Base-by-base conservation (phyloP, 306 rosid genomes). In the Vigna angularis region DNA sequence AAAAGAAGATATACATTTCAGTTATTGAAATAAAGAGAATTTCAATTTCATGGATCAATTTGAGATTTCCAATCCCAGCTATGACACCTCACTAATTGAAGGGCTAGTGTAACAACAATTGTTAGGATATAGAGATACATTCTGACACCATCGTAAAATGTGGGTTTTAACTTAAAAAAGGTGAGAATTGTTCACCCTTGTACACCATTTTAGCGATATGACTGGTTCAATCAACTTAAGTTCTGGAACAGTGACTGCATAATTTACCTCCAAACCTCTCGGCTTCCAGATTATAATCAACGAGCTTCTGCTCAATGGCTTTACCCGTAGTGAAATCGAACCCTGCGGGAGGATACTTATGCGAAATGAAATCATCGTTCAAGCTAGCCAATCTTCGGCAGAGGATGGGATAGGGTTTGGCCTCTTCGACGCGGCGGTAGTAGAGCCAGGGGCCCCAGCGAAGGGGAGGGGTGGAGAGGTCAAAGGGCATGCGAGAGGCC, bases 401-500 rank as follows among this genome's bases (percentile, higher is more conserved):
- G 22, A 93, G 89, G 40, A 91, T 86, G 6, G 96, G 91, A 66
- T 87, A 88, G 55, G 91, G 97, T 85, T 95, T 95, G 5, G 93
- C 98, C 77, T 95, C 98, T 81, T 95, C 98, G 18, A 85, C 89
- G 62, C 96, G 97, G 15, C 98, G 90, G 79, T 93, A 95, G 76
- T 95, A 68, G 40, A 68, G 40, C 83, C 99, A 95, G 17, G 98
- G 98, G 4, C 98, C 98, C 96, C 91, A 91, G 44, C 88, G 93
- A 22, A 95, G 80, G 10, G 98, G 96, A 87, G 92, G 91, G 9
- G 98, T 89, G 18, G 99, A 93, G 82, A 95, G 99, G 5, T 93
- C 94, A 34, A 58, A 89, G 32, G 91, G 84, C 72, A 90, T 79
- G 48, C 97, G 91, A 20, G 97, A 84, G n/a, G 98, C 97, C 94